Base-by-base conservation (phyloP, 352 stramenopile genomes). In the Globisporangium cylindrosporum region DNA sequence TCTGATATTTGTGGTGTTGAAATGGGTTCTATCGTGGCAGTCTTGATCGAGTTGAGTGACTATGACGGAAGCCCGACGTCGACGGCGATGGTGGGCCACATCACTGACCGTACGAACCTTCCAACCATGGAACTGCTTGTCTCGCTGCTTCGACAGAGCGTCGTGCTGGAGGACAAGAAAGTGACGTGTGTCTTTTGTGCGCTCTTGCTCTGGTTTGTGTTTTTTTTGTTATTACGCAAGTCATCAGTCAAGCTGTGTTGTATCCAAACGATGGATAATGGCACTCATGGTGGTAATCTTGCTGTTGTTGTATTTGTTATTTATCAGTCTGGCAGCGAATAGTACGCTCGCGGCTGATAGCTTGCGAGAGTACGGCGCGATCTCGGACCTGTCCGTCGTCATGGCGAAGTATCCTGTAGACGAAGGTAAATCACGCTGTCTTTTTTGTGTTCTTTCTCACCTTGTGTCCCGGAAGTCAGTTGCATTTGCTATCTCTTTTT, bases 371-470 rank as follows among this genome's bases (percentile, higher is more conserved):
- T 51, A 79, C 57, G 80, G 78, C 55, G 82, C 73, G 8, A 90
- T 92, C n/a, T 68, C 79, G 1, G 84, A 92, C 57, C 64, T 92
- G 0, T 92, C 84, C 4, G 73, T 91, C 5, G 75, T 86, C 10
- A 89, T 92, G 82, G 84, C 82, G 9, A 92, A 90, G 59, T 89
- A 90, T 71, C 84, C 84, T 15, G 70, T 80, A 1, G 80, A 91
- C 49, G 84, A 90, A 81, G 82, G 78, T 83, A 61, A 14, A 24
- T 62, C 34, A 8, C 9, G 34, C n/a, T 57, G 3, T 20, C 20
- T n/a, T 15, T 7, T 59, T 32, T 59, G 24, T 51, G 38, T 0
- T 8, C 56, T 1, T 38, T 6, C 38, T 41, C 3, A 18, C 46
- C 14, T 60, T 24, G n/a, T 58, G 18, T 36, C 1, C 53, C 1